A percentile compares a stretch with the other conserved stretches of the same genome.
Evolutionary conservation across 495 filamentous ascomycete genomes (phyloP).

Genomic region (Beverwykella pulmonaria): DNA sequence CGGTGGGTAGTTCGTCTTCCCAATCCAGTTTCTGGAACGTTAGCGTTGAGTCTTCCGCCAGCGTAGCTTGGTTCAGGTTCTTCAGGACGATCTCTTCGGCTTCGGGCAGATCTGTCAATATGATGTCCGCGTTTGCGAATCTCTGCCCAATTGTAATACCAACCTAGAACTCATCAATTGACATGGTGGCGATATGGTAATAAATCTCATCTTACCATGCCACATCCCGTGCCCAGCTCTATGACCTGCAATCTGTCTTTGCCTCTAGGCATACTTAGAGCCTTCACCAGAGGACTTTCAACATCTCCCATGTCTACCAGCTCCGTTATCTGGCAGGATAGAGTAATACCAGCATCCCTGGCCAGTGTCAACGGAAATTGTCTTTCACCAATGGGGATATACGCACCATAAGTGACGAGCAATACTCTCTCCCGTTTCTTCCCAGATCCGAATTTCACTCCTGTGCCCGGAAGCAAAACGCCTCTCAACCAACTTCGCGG

Average conservation of each 20-base stretch:
- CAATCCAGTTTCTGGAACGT: slow-evolving; percentile 75
- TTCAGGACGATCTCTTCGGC: slow-evolving; percentile 65
- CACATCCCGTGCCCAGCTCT: slow-evolving; percentile 37
- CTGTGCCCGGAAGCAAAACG: slow-evolving; percentile 46
- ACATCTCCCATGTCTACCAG: slow-evolving; percentile 20
- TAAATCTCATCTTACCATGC: slow-evolving; percentile 26
- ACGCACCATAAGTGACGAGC: slow-evolving; percentile 88
- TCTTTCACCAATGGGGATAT: slow-evolving; percentile 25
- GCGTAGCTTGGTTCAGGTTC: slow-evolving; percentile 56
- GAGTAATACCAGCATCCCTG: slow-evolving; percentile 71
- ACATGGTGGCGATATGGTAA: neutral
- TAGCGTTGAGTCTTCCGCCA: slow-evolving; percentile 48
- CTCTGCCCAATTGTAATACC: slow-evolving; percentile 72
- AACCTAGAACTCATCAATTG: slow-evolving; percentile 62
- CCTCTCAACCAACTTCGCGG: slow-evolving; percentile 58
- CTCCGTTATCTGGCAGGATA: slow-evolving; percentile 52
- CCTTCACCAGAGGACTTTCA: slow-evolving; percentile 3
- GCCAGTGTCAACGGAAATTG: neutral
- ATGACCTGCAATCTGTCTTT: slow-evolving; percentile 36
- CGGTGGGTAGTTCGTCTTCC: slow-evolving; percentile 54
- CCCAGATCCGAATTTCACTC: slow-evolving; percentile 61
- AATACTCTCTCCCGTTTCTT: slow-evolving; percentile 94
- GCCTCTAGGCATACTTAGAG: slow-evolving; percentile 23
- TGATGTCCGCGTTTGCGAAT: slow-evolving; percentile 57
- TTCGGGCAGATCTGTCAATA: slow-evolving; percentile 83